Percentiles rank a stretch among this genome's conserved stretches.
phyloP scores from a whole-genome alignment of 192 early-diverging fungal genomes.

The Gaertneriomyces semiglobifer region DNA sequence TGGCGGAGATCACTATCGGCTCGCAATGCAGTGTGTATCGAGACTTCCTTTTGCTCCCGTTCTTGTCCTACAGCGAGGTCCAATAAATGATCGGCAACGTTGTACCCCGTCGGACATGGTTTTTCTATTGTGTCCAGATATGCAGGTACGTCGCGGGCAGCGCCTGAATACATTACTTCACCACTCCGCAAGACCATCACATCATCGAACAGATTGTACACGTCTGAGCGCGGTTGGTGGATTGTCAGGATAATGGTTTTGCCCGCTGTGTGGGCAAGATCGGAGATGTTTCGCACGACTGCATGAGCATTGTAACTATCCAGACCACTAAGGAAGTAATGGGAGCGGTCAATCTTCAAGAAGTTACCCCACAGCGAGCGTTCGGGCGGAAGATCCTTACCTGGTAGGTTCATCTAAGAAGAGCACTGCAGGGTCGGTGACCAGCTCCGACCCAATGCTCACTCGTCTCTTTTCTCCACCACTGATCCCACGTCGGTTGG shows the following conservation, averaged over 20 bases:
- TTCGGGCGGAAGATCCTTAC: conserved; percentile 1
- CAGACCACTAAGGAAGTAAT: conserved; percentile 34
- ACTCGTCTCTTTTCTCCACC: conserved; percentile 60
- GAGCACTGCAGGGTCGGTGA: conserved; percentile 49
- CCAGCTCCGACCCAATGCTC: conserved; percentile 52
- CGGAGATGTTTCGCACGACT: conserved; percentile 60
- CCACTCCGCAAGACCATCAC: conserved; percentile 72
- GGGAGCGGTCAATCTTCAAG: neutral
- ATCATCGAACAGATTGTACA: conserved; percentile 80
- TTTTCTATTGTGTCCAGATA: conserved; percentile 52
- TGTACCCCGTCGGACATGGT: conserved; percentile 68
- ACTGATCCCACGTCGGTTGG: conserved; percentile 37
- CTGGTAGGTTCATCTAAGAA: conserved; percentile 58
- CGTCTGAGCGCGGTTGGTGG: conserved; percentile 83
- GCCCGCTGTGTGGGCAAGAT: conserved; percentile 53
- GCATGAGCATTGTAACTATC: conserved; percentile 57
- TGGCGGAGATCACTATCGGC: neutral
- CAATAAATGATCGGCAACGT: conserved; percentile 70
- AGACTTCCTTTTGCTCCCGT: too few relatives aligned
- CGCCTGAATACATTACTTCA: conserved; percentile 59
- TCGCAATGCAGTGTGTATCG: too few relatives aligned
- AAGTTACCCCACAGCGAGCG: neutral
- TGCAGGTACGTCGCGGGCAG: conserved; percentile 38
- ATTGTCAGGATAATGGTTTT: conserved; percentile 83
- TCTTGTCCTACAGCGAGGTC: conserved; percentile 42